Percentiles rank a stretch among this genome's conserved stretches.
Evolutionary conservation across 805 yeast genomes (phyloP).

Genomic region (Candida koratica): DNA sequence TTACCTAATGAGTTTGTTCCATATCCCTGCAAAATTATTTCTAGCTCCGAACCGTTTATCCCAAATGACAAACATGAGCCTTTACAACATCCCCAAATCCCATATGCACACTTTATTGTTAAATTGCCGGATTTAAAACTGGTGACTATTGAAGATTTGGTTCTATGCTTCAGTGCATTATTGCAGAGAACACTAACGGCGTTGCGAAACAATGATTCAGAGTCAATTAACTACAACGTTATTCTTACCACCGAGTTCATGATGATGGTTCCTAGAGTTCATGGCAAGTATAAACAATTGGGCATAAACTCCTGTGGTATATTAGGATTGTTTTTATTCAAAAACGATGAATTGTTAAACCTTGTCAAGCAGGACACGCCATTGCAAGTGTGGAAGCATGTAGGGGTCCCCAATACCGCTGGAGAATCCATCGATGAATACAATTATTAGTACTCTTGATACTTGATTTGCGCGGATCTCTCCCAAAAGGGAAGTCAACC

Average conservation of each 20-base stretch:
- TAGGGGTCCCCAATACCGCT: conserved; percentile 64
- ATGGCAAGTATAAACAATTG: conserved; percentile 48
- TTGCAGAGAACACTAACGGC: conserved; percentile 69
- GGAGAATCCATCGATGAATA: conserved; percentile 59
- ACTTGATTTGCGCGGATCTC: not conserved
- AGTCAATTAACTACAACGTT: conserved; percentile 70
- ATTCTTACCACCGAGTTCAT: conserved; percentile 80
- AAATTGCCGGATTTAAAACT: conserved; percentile 46
- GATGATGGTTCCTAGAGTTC: conserved; percentile 78
- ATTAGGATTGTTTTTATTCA: conserved; percentile 75
- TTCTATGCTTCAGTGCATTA: conserved; percentile 66
- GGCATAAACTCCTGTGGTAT: conserved; percentile 81
- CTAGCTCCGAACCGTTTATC: conserved; percentile 47
- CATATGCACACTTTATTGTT: conserved; percentile 81
- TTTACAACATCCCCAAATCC: conserved; percentile 52
- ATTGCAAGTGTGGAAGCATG: conserved; percentile 50
- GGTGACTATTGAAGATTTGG: conserved; percentile 52
- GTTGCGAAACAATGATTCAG: conserved; percentile 47
- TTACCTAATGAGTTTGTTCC: conserved; percentile 57
- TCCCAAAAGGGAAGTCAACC: conserved; percentile 7
- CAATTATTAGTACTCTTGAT: conserved; percentile 30
- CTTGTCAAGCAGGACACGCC: conserved; percentile 47
- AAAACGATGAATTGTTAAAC: conserved; percentile 52
- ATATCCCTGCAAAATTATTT: conserved; percentile 47
- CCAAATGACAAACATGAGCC: conserved; percentile 56